These are phyloP conservation scores for Gardenia jasminoides DNA, from an alignment of 257 asterid genomes.

Conservation along the genomic window DNA sequence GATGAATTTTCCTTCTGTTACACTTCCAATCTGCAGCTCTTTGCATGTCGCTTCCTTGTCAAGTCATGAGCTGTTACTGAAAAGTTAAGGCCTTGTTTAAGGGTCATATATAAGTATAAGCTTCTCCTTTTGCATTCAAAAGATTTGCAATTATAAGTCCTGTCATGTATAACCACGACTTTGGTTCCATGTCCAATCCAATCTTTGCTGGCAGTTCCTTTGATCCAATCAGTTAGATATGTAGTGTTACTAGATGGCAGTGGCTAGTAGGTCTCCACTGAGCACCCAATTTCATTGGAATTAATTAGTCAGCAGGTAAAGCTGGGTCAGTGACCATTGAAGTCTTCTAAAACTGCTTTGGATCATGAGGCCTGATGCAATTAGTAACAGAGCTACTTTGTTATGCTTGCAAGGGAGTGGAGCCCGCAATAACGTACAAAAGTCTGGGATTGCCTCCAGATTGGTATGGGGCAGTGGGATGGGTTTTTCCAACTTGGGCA, in stretches of 20 bases:
- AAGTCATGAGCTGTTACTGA: background rate
- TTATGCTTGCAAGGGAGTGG: slow-evolving; percentile 68
- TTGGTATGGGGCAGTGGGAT: slow-evolving; percentile 94
- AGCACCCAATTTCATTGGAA: background rate
- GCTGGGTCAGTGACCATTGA: too few relatives aligned
- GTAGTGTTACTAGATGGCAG: background rate
- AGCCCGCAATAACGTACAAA: slow-evolving; percentile 68
- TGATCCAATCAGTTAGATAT: background rate
- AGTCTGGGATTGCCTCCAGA: slow-evolving; percentile 81
- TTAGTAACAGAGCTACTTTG: slow-evolving; percentile 1
- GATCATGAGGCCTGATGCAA: background rate
- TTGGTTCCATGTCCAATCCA: background rate
- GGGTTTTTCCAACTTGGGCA: slow-evolving; percentile 98
- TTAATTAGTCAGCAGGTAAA: background rate
- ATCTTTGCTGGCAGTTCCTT: background rate
- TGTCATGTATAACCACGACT: background rate
- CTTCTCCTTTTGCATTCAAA: background rate
- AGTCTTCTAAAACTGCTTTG: background rate
- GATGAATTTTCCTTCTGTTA: background rate
- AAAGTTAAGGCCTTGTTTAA: background rate
- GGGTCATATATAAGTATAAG: background rate
- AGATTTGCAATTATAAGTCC: background rate
- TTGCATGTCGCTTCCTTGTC: background rate
- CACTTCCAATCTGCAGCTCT: background rate
- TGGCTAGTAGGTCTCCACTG: background rate